Evolutionary conservation across 345 rosid genomes (phyloP), one percentile per base, ranked within the genome.

Genomic region (Arabidopsis arenosa): DNA sequence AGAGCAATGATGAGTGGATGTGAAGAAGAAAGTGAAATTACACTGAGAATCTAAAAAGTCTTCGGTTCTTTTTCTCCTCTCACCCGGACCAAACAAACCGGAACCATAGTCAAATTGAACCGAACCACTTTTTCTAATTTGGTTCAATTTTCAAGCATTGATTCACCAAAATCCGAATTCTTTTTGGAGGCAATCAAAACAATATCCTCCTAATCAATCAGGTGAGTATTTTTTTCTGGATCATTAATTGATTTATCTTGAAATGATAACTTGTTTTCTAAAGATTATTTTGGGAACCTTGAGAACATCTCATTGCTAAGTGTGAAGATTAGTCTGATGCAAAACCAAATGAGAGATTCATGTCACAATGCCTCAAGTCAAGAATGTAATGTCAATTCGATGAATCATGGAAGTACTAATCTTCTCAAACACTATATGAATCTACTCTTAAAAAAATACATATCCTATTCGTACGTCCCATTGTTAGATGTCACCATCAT

Each of bases 1-100:
- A 77, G 40, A 23, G 26, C 26, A 23, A 23, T 23, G 79, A 48
- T 68, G 62, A 75, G 73, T 75, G 62, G 74, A 49, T 69, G 70
- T 54, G 52, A 51, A 32, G 73, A 61, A 51, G 49, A 39, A 14
- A 10, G 59, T 43, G 40, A 62, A 67, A 69, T 21, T 33, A 40
- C 23, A 62, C 33, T 32, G 70, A 53, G 70, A 53, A 69, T 9
- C n/a, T 41, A 62, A 61, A 52, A 60, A 18, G 66, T 45, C 57
- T 44, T 35, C 39, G 68, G 57, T 62, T 44, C n/a, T 54, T 23
- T 23, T 23, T 23, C 26, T 23, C 43, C 4, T 17, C 21, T 30
- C 0, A 54, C 54, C 75, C 55, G 55, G 5, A 43, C 37, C 18
- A 52, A 3, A 13, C 56, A 12, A 53, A 72, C 63, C 60, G 66